Percentiles rank a stretch among this genome's conserved stretches.
Evolutionary conservation across 2,329 filamentous ascomycete species (phyloP).

Genomic region (Phialophora chinensis): DNA sequence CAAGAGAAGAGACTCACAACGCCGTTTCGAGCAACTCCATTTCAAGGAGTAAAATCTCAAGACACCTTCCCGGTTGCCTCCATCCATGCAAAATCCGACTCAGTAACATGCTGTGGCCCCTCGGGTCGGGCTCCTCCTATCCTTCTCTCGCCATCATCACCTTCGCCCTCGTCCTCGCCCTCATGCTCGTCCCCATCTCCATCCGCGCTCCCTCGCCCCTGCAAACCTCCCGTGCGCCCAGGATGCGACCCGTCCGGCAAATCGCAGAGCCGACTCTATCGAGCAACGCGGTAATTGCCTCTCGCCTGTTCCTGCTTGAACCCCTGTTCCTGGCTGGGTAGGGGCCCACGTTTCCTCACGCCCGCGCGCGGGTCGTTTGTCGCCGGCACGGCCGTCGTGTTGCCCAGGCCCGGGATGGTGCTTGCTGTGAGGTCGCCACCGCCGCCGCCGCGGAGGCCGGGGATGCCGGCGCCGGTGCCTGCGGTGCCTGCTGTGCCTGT

Average conservation of each 20-base stretch:
- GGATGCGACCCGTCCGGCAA: background rate
- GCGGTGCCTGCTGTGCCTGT: conserved; percentile 12
- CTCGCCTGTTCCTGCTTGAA: conserved; percentile 75
- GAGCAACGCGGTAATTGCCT: conserved; percentile 56
- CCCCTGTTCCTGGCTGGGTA: conserved; percentile 85
- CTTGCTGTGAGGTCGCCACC: background rate
- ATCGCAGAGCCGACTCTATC: conserved; percentile 34
- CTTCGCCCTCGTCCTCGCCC: too few relatives aligned
- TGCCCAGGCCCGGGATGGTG: conserved; percentile 37
- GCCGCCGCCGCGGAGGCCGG: conserved; percentile 43
- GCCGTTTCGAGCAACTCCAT: too few relatives aligned
- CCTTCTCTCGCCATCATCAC: background rate
- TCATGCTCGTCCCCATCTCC: background rate
- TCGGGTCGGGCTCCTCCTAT: background rate
- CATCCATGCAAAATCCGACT: background rate
- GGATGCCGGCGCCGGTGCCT: conserved; percentile 43
- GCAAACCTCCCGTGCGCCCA: background rate
- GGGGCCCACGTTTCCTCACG: conserved; percentile 63
- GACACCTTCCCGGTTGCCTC: background rate
- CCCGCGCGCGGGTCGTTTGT: conserved; percentile 39
- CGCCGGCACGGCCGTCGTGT: conserved; percentile 45
- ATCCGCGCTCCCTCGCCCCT: background rate
- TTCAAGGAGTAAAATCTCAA: background rate
- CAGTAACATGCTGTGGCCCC: background rate
- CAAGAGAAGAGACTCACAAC: too few relatives aligned